Evolutionary conservation across 306 rosid species (phyloP).

Genomic region (Prosopis cineraria): DNA sequence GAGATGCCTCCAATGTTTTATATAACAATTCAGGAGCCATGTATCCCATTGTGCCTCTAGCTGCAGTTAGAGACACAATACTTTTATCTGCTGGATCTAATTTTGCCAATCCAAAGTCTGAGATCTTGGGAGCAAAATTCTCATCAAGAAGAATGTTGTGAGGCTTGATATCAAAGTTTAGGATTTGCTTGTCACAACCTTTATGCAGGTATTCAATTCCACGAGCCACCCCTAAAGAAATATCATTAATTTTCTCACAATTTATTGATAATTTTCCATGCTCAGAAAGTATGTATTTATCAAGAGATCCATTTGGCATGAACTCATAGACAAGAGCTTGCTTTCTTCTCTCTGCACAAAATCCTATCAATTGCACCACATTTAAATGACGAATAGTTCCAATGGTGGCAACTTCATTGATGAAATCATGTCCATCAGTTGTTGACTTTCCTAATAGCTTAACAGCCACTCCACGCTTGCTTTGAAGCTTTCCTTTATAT

Average conservation of each 20-base stretch:
- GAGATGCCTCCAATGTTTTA: background rate
- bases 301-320: background rate
- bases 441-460: background rate
- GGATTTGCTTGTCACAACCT: slow-evolving; percentile 22
- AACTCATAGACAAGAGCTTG: background rate
- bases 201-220: slow-evolving; percentile 1
- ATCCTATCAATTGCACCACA: slow-evolving; percentile 3
- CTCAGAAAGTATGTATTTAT: background rate
- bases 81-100: background rate
- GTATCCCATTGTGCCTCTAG: background rate
- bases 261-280: background rate
- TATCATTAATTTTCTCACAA: background rate
- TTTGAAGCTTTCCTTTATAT: background rate
- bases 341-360: background rate
- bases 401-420: background rate
- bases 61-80: background rate
- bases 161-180: slow-evolving; percentile 1
- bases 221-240: background rate
- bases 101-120: background rate
- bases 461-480: background rate
- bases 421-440: background rate
- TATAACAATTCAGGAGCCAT: background rate
- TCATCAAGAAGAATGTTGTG: background rate
- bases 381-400: background rate
- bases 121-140: background rate